Percentiles rank a stretch among this genome's conserved stretches.
Evolutionary conservation across 768 basidiomycete genomes (phyloP).

Genomic region (Trametopsis cervina): DNA sequence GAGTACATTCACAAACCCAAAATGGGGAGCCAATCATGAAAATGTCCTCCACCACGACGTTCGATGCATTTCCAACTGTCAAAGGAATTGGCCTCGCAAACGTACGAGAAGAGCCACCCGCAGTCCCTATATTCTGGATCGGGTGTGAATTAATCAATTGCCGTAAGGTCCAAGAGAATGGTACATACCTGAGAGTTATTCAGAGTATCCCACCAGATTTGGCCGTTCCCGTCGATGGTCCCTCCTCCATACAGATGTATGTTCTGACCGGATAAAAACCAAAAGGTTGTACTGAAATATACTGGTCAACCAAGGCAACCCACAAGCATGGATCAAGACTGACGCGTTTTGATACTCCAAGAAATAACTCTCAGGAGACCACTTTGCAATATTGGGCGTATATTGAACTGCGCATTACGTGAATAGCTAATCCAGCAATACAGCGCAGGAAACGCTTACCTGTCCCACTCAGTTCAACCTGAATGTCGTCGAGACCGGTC

Average conservation of each 20-base stretch:
- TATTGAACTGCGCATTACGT: constrained; percentile 22
- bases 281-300: constrained; percentile 29
- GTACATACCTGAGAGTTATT: constrained; percentile 18
- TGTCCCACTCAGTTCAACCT: constrained; percentile 32
- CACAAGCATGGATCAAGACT: constrained; percentile 6
- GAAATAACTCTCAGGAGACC: constrained; percentile 31
- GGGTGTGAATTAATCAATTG: too few species aligned
- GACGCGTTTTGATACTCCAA: constrained; percentile 38
- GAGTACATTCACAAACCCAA: constrained; percentile 26
- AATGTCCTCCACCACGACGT: constrained; percentile 34
- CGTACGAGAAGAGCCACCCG: constrained; percentile 34
- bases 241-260: constrained; percentile 37
- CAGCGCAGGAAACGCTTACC: constrained; percentile 21
- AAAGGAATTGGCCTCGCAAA: constrained; percentile 40
- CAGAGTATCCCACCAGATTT: constrained; percentile 32
- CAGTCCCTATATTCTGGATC: constrained; percentile 30
- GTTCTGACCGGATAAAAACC: constrained; percentile 32
- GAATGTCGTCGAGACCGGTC: constrained; percentile 29
- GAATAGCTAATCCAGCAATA: neutral
- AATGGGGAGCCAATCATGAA: constrained; percentile 33
- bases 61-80: constrained; percentile 35
- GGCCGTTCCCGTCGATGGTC: constrained; percentile 40
- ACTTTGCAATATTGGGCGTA: constrained; percentile 35
- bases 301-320: neutral
- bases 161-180: too few species aligned